Evolutionary conservation across 1,284 basidiomycete species (phyloP).

Genomic region (Fomitiporia mediterranea): DNA sequence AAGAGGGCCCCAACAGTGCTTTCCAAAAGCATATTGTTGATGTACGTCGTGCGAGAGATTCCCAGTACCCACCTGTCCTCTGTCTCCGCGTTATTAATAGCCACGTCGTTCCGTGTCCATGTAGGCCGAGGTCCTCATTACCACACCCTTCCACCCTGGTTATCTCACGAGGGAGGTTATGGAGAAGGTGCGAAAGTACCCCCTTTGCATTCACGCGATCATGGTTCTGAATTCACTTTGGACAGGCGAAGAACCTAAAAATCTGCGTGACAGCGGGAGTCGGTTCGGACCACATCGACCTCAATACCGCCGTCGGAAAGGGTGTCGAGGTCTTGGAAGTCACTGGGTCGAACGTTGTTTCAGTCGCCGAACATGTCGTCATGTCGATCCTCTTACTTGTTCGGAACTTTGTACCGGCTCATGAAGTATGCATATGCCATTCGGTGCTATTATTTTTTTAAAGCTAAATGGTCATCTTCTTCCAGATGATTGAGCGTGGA

Average conservation of each 20-base stretch:
- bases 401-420: constrained; percentile 81
- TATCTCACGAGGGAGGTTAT: constrained; percentile 84
- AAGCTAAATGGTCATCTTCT: neutral
- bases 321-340: constrained; percentile 81
- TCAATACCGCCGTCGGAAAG: constrained; percentile 82
- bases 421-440: constrained; percentile 43
- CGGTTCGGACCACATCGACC: constrained; percentile 90
- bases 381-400: constrained; percentile 83
- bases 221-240: neutral
- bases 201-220: neutral
- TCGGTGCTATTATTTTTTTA: neutral
- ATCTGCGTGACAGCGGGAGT: constrained; percentile 93
- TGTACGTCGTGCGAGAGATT: constrained; percentile 42
- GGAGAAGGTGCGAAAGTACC: constrained; percentile 45
- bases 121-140: constrained; percentile 73
- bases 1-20: constrained; percentile 81
- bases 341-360: constrained; percentile 82
- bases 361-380: constrained; percentile 90
- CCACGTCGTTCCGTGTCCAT: constrained; percentile 13
- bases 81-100: constrained; percentile 18
- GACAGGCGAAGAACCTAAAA: constrained; percentile 86
- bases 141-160: constrained; percentile 90
- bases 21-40: constrained; percentile 89
- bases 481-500: constrained; percentile 75
- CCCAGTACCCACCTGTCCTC: constrained; percentile 1